Percentiles rank a stretch among this genome's conserved stretches.
Evolutionary conservation across 305 asterid species (phyloP).

Genomic region (Stenogyne calaminthoides): DNA sequence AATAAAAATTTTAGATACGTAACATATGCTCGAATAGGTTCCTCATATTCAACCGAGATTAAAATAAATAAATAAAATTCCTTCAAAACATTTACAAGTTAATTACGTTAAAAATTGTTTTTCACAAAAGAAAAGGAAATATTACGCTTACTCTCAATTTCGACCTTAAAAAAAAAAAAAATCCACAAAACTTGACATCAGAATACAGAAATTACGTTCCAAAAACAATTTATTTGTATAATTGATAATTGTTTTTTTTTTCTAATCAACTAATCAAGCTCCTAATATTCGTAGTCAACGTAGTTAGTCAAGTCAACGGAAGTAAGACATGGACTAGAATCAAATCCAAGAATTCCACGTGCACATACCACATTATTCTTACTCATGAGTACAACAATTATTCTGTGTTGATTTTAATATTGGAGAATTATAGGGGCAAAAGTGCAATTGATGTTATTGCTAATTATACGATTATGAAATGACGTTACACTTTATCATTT

Average conservation of each 20-base stretch:
- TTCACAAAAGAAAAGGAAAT: background rate
- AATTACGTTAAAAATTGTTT: background rate
- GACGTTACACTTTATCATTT: too few species aligned
- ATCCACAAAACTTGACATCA: background rate
- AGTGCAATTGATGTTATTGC: background rate
- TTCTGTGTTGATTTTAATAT: background rate
- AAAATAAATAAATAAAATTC: background rate
- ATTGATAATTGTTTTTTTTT: background rate
- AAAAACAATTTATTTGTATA: background rate
- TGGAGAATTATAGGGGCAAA: background rate
- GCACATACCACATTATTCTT: background rate
- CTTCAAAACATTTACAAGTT: background rate
- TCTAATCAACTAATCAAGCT: background rate
- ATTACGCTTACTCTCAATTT: background rate
- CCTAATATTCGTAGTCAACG: background rate
- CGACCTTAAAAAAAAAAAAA: too few species aligned
- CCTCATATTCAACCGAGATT: too few species aligned
- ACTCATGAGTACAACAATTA: background rate
- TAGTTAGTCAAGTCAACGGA: background rate
- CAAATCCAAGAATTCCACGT: constrained; percentile 16
- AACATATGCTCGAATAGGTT: too few species aligned
- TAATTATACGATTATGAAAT: background rate
- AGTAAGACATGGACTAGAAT: background rate
- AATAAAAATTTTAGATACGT: too few species aligned
- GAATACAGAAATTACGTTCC: too few species aligned